A percentile compares a stretch with the other conserved stretches of the same genome.
Evolutionary conservation across 768 basidiomycete species (phyloP).

Genomic region (Pulveroboletus sp.): DNA sequence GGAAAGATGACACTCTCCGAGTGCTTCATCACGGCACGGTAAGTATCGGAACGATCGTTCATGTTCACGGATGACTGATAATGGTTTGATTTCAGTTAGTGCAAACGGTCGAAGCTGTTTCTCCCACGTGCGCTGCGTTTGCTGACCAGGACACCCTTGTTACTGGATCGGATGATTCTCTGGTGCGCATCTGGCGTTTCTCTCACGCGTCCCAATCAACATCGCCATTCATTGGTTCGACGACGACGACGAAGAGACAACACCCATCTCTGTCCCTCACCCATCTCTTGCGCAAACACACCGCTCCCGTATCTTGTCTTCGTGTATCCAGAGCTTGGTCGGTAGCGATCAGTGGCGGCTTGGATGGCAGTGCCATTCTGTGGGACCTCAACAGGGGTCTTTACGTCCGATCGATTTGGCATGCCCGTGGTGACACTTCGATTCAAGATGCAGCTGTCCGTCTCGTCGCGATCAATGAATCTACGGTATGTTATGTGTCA

Average conservation of each 20-base stretch:
- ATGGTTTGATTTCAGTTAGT: constrained; percentile 45
- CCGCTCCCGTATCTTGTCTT: constrained; percentile 62
- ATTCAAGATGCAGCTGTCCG: constrained; percentile 47
- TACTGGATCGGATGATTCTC: constrained; percentile 78
- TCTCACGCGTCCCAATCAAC: constrained; percentile 28
- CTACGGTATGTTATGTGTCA: constrained; percentile 56
- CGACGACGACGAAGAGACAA: constrained; percentile 15
- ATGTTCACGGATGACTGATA: neutral
- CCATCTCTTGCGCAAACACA: constrained; percentile 81
- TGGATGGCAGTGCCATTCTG: constrained; percentile 80
- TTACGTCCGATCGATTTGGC: constrained; percentile 81
- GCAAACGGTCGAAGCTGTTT: constrained; percentile 74
- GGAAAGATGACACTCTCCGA: constrained; percentile 53
- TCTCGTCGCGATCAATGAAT: constrained; percentile 78
- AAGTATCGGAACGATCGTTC: neutral
- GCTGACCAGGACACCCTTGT: constrained; percentile 71
- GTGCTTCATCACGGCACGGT: constrained; percentile 65
- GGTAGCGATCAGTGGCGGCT: constrained; percentile 75
- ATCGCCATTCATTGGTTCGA: constrained; percentile 22
- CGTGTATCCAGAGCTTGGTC: constrained; percentile 82
- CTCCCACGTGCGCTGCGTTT: constrained; percentile 73
- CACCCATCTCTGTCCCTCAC: constrained; percentile 43
- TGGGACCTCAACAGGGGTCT: constrained; percentile 89
- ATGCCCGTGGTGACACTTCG: constrained; percentile 35
- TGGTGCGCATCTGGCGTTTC: constrained; percentile 81